Base-by-base conservation (phyloP, 257 asterid species). In the Prunella vulgaris region DNA sequence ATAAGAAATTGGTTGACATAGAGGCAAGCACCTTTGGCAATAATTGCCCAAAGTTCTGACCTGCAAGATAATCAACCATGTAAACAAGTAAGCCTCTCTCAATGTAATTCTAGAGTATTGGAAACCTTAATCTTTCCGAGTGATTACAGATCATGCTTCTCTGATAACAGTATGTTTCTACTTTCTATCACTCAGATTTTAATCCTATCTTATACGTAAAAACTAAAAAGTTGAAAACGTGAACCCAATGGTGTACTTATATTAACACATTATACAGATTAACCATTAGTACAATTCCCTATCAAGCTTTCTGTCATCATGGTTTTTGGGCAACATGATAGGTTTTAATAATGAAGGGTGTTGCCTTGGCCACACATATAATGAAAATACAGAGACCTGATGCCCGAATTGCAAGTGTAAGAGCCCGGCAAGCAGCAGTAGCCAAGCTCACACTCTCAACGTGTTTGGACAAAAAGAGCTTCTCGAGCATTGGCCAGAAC, bases 381-480 rank as follows among this genome's bases (percentile, higher is more conserved):
- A 53, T 53, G 37, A 64, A 48, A 77, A 52, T 51, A 67, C 61
- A 24, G 79, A 71, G 76, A 92, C 95, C 96, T 71, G 96, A 84
- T 63, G 94, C 91, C 77, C 84, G 84, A 62, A 89, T 87, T 71
- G 93, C 94, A 57, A 80, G 88, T 58, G 93, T 80, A 71, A 92
- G 93, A 75, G 93, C 92, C 86, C 93, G 79, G 86, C 98, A 92
- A 71, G 94, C 92, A 69, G 98, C 87, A 71, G 85, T 64, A 75
- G 95, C 80, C 84, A 92, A 83, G 85, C 81, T 82, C 32, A 83
- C 85, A 77, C 82, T 84, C 83, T 81, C 90, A 46, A 87, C 81
- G 77, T 84, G 88, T 70, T 83, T 73, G 9, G 92, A 89, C 76
- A 60, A 67, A 71, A 92, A 79, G 68, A 87, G 78, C 60, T 92